phyloP scores from a whole-genome alignment of 2,329 filamentous ascomycete genomes.

The Talaromyces piceae region DNA sequence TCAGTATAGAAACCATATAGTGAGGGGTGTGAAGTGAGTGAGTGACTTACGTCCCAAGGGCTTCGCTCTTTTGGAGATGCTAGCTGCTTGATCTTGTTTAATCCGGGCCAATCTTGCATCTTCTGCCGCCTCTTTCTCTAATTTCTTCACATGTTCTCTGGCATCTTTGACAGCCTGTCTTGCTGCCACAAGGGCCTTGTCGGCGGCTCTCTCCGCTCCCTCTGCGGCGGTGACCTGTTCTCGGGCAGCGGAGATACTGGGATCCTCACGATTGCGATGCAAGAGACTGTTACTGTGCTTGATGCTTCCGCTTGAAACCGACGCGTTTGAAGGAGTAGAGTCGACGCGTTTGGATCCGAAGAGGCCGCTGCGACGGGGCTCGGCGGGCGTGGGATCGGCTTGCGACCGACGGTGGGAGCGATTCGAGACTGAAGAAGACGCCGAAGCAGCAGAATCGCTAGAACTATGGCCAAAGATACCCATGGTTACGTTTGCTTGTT shows the following conservation, averaged over 20 bases:
- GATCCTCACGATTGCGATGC: conserved; percentile 45
- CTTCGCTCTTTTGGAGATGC: conserved; percentile 61
- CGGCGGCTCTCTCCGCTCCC: conserved; percentile 57
- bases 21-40: background rate
- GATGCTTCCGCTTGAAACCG: background rate
- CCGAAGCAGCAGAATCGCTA: background rate
- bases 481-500: background rate
- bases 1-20: background rate
- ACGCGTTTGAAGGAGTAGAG: background rate
- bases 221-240: conserved; percentile 58
- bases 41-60: conserved; percentile 52
- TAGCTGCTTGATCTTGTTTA: conserved; percentile 58
- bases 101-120: conserved; percentile 59
- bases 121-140: conserved; percentile 60
- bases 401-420: background rate
- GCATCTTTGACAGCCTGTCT: conserved; percentile 55
- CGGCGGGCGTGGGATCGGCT: background rate
- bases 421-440: background rate
- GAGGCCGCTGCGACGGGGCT: conserved; percentile 3
- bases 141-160: conserved; percentile 52
- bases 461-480: conserved; percentile 6
- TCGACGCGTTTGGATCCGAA: background rate
- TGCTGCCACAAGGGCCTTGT: conserved; percentile 54
- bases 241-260: conserved; percentile 53
- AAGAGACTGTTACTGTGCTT: background rate